Percentiles rank a stretch among this genome's conserved stretches.
Conservation (phyloP, 345 rosid genomes). For the Toxicodendron radicans region DNA sequence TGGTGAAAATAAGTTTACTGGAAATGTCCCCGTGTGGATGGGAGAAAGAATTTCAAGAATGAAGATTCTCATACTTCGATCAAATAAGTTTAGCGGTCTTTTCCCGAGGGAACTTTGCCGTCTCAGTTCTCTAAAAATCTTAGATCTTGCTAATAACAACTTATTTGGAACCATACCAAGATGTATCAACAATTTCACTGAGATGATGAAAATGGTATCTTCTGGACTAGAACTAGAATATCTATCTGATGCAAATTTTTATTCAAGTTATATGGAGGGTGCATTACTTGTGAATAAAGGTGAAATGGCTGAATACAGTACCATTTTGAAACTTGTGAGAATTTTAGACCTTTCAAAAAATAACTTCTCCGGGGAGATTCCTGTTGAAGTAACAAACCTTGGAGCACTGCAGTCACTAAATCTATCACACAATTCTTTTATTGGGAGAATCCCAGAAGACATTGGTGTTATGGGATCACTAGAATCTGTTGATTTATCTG, state of each 20-base stretch:
- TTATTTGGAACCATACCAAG: neutral
- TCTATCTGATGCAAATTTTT: too few species aligned
- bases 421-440: slow-evolving; percentile 20
- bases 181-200: neutral
- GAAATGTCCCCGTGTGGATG: slow-evolving; percentile 1
- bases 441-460: slow-evolving; percentile 14
- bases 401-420: slow-evolving; percentile 18
- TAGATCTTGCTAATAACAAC: neutral
- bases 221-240: neutral
- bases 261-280: neutral
- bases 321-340: slow-evolving; percentile 8
- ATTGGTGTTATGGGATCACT: slow-evolving; percentile 24
- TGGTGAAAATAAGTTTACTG: neutral
- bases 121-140: neutral
- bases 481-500: slow-evolving; percentile 20
- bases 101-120: neutral
- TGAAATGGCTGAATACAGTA: slow-evolving; percentile 13
- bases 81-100: slow-evolving; percentile 11
- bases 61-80: slow-evolving; percentile 3
- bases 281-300: slow-evolving; percentile 18
- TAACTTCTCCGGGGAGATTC: slow-evolving; percentile 17
- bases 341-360: slow-evolving; percentile 28
- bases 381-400: slow-evolving; percentile 17
- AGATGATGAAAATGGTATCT: neutral
- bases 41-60: neutral